Conservation (phyloP, 2,329 filamentous ascomycete species). For the Cladosporium sp. region DNA sequence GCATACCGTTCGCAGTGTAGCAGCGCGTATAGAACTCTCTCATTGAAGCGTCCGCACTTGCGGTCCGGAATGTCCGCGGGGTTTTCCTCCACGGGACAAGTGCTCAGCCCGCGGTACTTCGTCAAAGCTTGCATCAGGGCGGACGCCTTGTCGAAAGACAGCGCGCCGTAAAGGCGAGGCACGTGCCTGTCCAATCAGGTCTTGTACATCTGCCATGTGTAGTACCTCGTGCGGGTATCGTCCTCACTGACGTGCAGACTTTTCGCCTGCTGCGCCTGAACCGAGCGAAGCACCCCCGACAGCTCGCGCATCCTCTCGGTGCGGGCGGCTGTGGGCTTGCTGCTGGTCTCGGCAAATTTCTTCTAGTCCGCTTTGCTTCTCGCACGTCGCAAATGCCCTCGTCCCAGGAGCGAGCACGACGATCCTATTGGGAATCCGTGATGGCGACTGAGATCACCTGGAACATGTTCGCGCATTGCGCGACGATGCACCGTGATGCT, state of each 20-base stretch:
- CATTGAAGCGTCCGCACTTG: background rate
- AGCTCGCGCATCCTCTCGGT: constrained; percentile 5
- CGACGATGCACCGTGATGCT: too few relatives aligned
- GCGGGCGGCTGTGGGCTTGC: constrained; percentile 37
- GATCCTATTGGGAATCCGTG: background rate
- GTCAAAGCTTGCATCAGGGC: constrained; percentile 1
- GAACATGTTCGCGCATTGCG: too few relatives aligned
- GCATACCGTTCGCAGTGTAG: too few relatives aligned
- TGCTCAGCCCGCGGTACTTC: background rate
- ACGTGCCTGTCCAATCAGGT: background rate
- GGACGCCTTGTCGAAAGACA: background rate
- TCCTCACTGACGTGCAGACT: constrained; percentile 1
- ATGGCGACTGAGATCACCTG: too few relatives aligned
- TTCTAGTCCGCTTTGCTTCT: background rate
- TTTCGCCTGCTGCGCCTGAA: background rate
- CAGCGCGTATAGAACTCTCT: background rate
- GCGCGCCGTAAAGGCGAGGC: constrained; percentile 12
- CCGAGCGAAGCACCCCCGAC: constrained; percentile 5
- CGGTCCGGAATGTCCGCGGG: background rate
- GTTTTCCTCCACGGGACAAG: background rate
- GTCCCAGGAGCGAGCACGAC: background rate
- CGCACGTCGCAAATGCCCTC: background rate
- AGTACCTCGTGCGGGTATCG: constrained; percentile 1
- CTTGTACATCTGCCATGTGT: constrained; percentile 7
- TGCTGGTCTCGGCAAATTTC: constrained; percentile 24